A percentile compares a stretch with the other conserved stretches of the same genome.
These are phyloP conservation scores for Aspergillus sclerotioniger DNA, from an alignment of 495 filamentous ascomycete genomes.

Conservation along the genomic window DNA sequence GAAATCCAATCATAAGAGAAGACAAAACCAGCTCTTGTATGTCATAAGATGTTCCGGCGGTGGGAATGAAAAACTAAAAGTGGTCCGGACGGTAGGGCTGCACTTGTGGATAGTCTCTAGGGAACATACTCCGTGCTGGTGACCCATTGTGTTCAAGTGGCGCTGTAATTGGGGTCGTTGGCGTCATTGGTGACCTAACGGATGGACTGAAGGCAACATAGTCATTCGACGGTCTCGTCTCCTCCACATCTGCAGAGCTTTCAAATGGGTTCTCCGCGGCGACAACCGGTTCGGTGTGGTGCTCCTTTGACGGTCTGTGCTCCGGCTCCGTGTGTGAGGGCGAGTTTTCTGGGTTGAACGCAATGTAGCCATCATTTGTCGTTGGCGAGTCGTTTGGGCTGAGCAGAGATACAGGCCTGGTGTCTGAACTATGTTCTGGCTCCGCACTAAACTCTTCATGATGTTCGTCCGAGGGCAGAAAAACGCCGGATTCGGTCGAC, in stretches of 20 bases:
- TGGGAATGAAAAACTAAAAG: neutral
- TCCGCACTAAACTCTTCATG: neutral
- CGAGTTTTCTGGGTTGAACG: neutral
- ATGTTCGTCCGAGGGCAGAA: neutral
- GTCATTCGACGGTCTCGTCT: constrained; percentile 14
- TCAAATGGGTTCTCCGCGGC: neutral
- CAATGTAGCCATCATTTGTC: constrained; percentile 6
- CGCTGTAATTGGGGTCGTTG: neutral
- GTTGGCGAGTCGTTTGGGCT: neutral
- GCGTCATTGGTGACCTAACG: neutral
- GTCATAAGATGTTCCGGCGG: neutral
- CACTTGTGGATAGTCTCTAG: neutral
- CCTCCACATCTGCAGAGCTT: neutral
- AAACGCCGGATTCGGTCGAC: neutral
- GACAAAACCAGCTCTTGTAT: neutral
- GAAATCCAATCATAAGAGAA: neutral
- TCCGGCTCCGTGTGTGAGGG: neutral
- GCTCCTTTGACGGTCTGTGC: neutral
- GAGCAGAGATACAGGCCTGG: neutral
- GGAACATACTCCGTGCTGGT: neutral
- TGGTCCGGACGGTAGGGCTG: constrained; percentile 1
- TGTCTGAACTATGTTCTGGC: neutral
- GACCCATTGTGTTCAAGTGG: neutral
- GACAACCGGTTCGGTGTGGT: neutral
- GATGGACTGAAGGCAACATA: constrained; percentile 30